Conservation (phyloP, 768 basidiomycete species). For the Fomitopsis pulvina region DNA sequence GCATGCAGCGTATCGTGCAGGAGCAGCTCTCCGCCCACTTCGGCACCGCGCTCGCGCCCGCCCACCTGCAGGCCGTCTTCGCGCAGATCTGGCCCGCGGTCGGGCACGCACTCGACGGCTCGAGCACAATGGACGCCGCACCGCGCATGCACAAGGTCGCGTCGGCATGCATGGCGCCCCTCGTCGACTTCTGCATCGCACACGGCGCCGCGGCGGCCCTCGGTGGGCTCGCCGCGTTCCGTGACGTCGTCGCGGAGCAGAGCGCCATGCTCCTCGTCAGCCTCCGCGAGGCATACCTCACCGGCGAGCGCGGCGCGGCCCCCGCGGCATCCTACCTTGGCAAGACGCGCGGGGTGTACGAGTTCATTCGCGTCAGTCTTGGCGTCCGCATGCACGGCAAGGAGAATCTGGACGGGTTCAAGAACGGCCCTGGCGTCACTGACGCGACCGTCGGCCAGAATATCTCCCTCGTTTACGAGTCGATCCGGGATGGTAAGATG, state of each 20-base stretch:
- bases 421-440: slow-evolving; percentile 57
- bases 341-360: slow-evolving; percentile 66
- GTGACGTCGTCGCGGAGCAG: slow-evolving; percentile 43
- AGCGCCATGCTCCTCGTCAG: slow-evolving; percentile 38
- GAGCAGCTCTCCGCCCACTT: slow-evolving; percentile 46
- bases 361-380: slow-evolving; percentile 63
- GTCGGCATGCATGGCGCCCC: slow-evolving; percentile 47
- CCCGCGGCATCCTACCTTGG: slow-evolving; percentile 66
- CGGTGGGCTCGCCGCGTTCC: slow-evolving; percentile 43
- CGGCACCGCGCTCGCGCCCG: slow-evolving; percentile 29
- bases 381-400: slow-evolving; percentile 79
- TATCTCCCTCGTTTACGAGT: slow-evolving; percentile 73
- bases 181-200: slow-evolving; percentile 53
- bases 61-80: slow-evolving; percentile 28
- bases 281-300: slow-evolving; percentile 51
- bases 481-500: slow-evolving; percentile 67
- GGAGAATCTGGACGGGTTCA: slow-evolving; percentile 59
- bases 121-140: slow-evolving; percentile 64
- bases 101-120: slow-evolving; percentile 49
- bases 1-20: slow-evolving; percentile 39
- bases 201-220: slow-evolving; percentile 17
- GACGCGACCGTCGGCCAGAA: slow-evolving; percentile 66
- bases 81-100: slow-evolving; percentile 37
- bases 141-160: slow-evolving; percentile 70
- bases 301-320: slow-evolving; percentile 49